Evolutionary conservation across 2,329 filamentous ascomycete species (phyloP), one percentile per base, ranked within the genome.

Genomic region (Pestalotiopsis sp.): DNA sequence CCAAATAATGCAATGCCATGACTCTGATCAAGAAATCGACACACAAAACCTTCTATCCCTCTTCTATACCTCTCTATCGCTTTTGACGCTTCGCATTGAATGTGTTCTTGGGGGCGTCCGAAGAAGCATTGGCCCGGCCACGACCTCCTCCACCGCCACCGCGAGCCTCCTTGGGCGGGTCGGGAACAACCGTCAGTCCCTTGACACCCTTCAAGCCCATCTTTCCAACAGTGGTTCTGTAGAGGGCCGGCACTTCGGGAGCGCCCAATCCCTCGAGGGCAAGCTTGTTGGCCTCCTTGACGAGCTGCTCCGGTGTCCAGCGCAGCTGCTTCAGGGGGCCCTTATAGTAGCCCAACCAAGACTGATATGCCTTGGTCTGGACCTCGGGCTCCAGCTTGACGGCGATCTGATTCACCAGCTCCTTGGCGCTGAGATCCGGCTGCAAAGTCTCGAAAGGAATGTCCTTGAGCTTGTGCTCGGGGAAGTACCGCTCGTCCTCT

Each of bases 291-390:
- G 80, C 87, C 71, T 86, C 78, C 6, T 75, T 72, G 0, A 90
- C 88, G 4, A 90, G 70, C 68, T 71, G 69, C 73, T 62, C 71
- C 17, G 64, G 69, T 68, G 78, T 74, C 78, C 78, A 81, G 25
- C 73, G 68, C 67, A 82, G 73, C 12, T 75, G 72, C 77, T 86
- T 88, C 65, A 82, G 71, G 73, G 84, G 81, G 67, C 80, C 81
- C 74, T 88, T 88, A 79, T 82, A 87, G 83, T 68, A 82, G 17
- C 87, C 87, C 11, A 89, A 78, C 86, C 86, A 89, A 3, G 84
- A 85, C 74, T 87, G 84, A 77, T 90, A 90, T 3, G 83, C 81
- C 73, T 83, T 86, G 14, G 76, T 77, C 68, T 85, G 83, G 23
- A 80, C 77, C 0, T 81, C 77, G 23, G 83, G 81, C 3, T 84